These are phyloP conservation scores for Quercus phellos DNA, from an alignment of 331 rosid species.

Conservation along the genomic window DNA sequence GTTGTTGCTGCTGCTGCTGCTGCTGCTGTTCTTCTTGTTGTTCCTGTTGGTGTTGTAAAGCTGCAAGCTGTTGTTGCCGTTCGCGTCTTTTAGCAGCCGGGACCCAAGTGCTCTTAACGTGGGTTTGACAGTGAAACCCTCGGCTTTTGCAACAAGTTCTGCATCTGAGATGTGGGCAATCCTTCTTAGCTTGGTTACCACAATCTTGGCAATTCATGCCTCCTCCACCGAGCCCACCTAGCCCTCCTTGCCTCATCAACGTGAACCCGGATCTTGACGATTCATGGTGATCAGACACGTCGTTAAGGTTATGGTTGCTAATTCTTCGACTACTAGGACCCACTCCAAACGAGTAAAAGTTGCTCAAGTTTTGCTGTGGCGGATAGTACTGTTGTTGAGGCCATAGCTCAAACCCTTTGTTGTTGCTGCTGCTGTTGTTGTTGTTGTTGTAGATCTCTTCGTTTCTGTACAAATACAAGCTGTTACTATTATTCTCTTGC, in stretches of 20 bases:
- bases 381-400: constrained; percentile 40
- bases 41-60: constrained; percentile 44
- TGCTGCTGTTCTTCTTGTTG: constrained; percentile 23
- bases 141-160: constrained; percentile 92
- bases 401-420: constrained; percentile 77
- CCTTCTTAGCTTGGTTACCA: constrained; percentile 93
- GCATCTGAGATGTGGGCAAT: constrained; percentile 71
- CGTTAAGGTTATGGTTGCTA: constrained; percentile 24
- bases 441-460: constrained; percentile 72
- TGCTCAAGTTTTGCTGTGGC: constrained; percentile 38
- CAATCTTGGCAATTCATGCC: constrained; percentile 89
- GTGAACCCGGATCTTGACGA: constrained; percentile 50
- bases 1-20: constrained; percentile 20
- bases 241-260: constrained; percentile 53
- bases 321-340: constrained; percentile 49
- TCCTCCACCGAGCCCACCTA: constrained; percentile 20
- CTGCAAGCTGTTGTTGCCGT: constrained; percentile 65
- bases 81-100: constrained; percentile 94
- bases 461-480: constrained; percentile 48
- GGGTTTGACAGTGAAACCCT: constrained; percentile 89
- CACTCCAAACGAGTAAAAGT: constrained; percentile 70
- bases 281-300: constrained; percentile 40
- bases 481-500: not conserved
- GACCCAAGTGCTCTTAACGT: constrained; percentile 97
- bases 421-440: constrained; percentile 23